Evolutionary conservation across 2,329 filamentous ascomycete genomes (phyloP).

Genomic region (Colletotrichum sansevieriae): DNA sequence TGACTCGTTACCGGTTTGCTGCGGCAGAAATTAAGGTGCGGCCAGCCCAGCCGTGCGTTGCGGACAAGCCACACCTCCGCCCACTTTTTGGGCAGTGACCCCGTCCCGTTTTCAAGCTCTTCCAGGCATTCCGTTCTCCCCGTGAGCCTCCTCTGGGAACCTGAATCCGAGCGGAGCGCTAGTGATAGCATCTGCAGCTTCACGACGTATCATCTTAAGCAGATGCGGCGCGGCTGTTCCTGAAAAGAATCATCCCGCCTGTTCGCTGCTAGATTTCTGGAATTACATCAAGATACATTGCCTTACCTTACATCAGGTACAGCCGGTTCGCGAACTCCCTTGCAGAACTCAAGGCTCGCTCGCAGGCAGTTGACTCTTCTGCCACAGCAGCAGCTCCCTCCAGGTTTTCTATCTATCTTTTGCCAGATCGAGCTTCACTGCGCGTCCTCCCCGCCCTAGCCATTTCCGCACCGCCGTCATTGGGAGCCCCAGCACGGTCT

Average conservation of each 20-base stretch:
- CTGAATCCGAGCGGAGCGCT: conserved; percentile 17
- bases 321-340: conserved; percentile 16
- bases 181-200: not conserved
- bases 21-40: conserved; percentile 38
- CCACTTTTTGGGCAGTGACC: conserved; percentile 31
- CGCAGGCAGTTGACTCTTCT: not conserved
- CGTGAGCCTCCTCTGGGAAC: conserved; percentile 2
- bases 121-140: not conserved
- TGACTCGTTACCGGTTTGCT: conserved; percentile 41
- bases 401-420: conserved; percentile 30
- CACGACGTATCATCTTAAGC: conserved; percentile 16
- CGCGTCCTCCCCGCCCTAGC: conserved; percentile 31
- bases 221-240: conserved; percentile 18
- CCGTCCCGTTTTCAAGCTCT: not conserved
- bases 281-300: conserved; percentile 4
- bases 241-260: conserved; percentile 22
- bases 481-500: conserved; percentile 25
- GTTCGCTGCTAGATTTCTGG: conserved; percentile 25
- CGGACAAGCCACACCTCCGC: conserved; percentile 34
- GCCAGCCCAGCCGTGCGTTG: conserved; percentile 27
- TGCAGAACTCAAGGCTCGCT: not conserved
- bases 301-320: not conserved
- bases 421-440: conserved; percentile 34
- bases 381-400: conserved; percentile 19
- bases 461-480: conserved; percentile 33